Evolutionary conservation across 441 rosid species (phyloP), one percentile per base, ranked within the genome.

Genomic region (Biscutella laevigata): DNA sequence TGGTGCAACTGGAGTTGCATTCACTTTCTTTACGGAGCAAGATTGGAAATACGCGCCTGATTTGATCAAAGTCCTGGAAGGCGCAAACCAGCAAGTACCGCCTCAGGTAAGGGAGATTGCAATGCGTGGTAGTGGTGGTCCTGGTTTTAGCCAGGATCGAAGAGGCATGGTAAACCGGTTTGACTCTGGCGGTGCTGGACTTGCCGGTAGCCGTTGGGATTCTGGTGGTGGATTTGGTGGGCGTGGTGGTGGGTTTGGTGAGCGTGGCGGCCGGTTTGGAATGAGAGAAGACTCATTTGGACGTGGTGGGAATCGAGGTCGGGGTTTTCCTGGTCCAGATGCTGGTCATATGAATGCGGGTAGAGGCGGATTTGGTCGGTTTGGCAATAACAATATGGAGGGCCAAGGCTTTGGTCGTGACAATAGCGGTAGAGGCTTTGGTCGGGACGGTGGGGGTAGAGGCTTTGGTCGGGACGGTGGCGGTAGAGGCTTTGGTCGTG

Each of bases 1-100:
- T 14, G 96, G 98, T 66, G 98, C 95, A 48, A 91, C 94, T 26
- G 98, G 98, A 27, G 74, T 91, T 63, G 68, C 95, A 0, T 82
- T 82, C 71, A 91, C 98, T 61, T 91, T 91, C 75, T 78, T 88
- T 76, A 80, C 88, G 3, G 95, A 88, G 65, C 94, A 83, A 59
- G 98, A 88, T 50, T 76, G 88, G 84, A 91, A 88, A 60, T 71
- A 79, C 70, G 95, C 95, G 0, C 66, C 86, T 40, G 96, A 85
- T 55, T 74, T 91, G 67, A 74, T 91, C 54, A 88, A 85, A 74
- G 88, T 88, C 54, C 69, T 91, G 42, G 96, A 88, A 74, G 95
- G 96, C 32, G 88, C 98, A 24, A 87, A 85, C 62, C 96, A 91
- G 79, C 80, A 64, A 33, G 95, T 91, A 25, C 96, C 98, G 7